phyloP scores from a whole-genome alignment of 345 rosid genomes.

The Melastoma malabathricum region DNA sequence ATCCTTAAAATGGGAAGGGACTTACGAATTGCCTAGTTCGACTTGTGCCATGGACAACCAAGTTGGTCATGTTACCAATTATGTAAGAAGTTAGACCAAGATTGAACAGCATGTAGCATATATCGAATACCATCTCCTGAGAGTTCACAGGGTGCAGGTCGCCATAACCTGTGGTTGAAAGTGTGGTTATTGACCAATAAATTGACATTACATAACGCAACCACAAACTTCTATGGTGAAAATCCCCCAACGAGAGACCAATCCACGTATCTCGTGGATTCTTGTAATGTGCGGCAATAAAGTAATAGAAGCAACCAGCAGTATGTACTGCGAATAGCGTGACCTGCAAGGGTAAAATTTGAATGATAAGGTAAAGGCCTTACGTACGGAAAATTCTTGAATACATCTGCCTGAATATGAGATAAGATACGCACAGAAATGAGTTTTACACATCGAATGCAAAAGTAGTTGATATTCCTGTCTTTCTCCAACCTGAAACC shows the following conservation, averaged over 20 bases:
- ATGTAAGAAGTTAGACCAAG: slow-evolving; percentile 65
- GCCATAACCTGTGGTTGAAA: slow-evolving; percentile 78
- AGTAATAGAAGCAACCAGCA: slow-evolving; percentile 63
- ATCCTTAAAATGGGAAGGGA: slow-evolving; percentile 3
- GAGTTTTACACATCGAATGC: slow-evolving; percentile 61
- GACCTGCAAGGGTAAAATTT: slow-evolving; percentile 46
- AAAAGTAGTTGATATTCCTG: slow-evolving; percentile 49
- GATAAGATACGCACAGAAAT: slow-evolving; percentile 37
- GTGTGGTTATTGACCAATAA: slow-evolving; percentile 79
- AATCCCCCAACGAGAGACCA: slow-evolving; percentile 31
- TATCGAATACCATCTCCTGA: slow-evolving; percentile 47
- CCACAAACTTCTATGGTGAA: slow-evolving; percentile 12
- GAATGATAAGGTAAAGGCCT: no score
- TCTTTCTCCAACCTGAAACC: slow-evolving; percentile 71
- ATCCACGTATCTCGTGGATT: slow-evolving; percentile 56
- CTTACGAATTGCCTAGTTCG: slow-evolving; percentile 84
- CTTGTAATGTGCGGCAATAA: slow-evolving; percentile 30
- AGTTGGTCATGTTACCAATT: slow-evolving; percentile 81
- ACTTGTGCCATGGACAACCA: slow-evolving; percentile 67
- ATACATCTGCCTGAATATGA: no score
- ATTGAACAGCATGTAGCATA: slow-evolving; percentile 53
- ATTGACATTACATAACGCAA: slow-evolving; percentile 45
- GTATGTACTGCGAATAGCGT: slow-evolving; percentile 61
- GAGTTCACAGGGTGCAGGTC: slow-evolving; percentile 64
- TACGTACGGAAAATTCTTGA: no score